Evolutionary conservation across 805 yeast species (phyloP).

Genomic region (Cyberlindnera amylophila): DNA sequence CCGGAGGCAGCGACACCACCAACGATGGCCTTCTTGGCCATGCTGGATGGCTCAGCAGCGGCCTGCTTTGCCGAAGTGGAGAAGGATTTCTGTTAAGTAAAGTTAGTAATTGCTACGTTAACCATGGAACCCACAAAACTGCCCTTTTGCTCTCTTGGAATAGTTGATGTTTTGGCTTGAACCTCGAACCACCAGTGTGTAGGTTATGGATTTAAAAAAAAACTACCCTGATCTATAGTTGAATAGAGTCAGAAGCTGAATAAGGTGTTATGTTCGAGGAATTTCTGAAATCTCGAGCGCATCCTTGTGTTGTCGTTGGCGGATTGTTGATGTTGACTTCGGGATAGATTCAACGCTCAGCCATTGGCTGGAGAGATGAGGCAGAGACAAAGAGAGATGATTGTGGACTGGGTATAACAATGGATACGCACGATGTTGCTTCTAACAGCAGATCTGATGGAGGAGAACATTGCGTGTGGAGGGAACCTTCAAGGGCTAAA

Average conservation of each 20-base stretch:
- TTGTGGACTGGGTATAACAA: too few species aligned
- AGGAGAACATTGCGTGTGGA: constrained; percentile 27
- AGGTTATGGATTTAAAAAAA: too few species aligned
- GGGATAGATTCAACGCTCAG: constrained; percentile 4
- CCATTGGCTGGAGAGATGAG: constrained; percentile 6
- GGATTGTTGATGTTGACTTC: too few species aligned
- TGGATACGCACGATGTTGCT: constrained; percentile 30
- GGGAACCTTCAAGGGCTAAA: neutral
- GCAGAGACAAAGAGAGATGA: neutral
- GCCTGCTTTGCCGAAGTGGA: constrained; percentile 36
- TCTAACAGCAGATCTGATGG: constrained; percentile 31
- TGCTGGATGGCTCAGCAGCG: constrained; percentile 30
- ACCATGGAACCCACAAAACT: too few species aligned
- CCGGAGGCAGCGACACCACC: constrained; percentile 72
- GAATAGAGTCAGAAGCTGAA: too few species aligned
- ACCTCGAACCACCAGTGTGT: too few species aligned
- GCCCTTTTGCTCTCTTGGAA: too few species aligned
- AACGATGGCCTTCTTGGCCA: constrained; percentile 47
- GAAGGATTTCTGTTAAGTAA: constrained; percentile 25
- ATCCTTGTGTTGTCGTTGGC: neutral
- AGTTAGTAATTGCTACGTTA: too few species aligned
- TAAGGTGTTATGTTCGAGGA: neutral
- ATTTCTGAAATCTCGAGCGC: neutral
- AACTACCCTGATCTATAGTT: too few species aligned
- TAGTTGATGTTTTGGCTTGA: too few species aligned